A percentile compares a stretch with the other conserved stretches of the same genome.
phyloP scores from a whole-genome alignment of 2,329 filamentous ascomycete genomes.

The Tolypocladium tundrense region DNA sequence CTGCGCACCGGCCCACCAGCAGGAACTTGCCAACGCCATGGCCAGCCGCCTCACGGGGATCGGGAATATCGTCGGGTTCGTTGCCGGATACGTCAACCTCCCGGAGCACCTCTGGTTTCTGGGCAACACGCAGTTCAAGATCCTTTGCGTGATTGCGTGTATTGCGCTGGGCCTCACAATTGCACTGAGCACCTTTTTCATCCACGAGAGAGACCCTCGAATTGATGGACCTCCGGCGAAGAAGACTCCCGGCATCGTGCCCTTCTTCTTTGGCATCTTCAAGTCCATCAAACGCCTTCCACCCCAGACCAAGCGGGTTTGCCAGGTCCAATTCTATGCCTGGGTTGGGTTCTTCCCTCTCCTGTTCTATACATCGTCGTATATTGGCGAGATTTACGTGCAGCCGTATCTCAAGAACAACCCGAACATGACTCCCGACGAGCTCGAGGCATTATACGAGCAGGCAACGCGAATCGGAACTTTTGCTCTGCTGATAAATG shows the following conservation, averaged over 20 bases:
- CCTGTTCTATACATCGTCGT: conserved; percentile 90
- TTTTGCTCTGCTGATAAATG: conserved; percentile 80
- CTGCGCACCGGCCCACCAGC: conserved; percentile 83
- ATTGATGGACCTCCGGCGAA: conserved; percentile 53
- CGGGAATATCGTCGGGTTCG: conserved; percentile 84
- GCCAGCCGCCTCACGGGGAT: conserved; percentile 76
- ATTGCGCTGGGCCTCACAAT: conserved; percentile 62
- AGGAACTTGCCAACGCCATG: conserved; percentile 91
- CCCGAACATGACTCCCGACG: conserved; percentile 63
- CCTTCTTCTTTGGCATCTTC: conserved; percentile 73
- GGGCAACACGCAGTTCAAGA: conserved; percentile 84
- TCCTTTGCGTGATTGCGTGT: conserved; percentile 77
- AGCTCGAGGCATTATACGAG: conserved; percentile 75
- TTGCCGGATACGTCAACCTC: conserved; percentile 76
- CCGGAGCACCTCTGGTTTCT: conserved; percentile 67
- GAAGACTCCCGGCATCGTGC: conserved; percentile 54
- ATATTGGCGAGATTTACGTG: conserved; percentile 85
- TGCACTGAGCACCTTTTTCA: conserved; percentile 54
- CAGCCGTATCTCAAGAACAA: conserved; percentile 70
- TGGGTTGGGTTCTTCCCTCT: conserved; percentile 97
- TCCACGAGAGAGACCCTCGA: conserved; percentile 73
- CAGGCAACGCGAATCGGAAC: conserved; percentile 78
- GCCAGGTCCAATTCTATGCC: conserved; percentile 71
- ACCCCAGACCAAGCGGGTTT: conserved; percentile 72
- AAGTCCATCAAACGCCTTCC: conserved; percentile 69